Evolutionary conservation across 1,139 yeast species (phyloP).

Genomic region (Pichia norvegensis): DNA sequence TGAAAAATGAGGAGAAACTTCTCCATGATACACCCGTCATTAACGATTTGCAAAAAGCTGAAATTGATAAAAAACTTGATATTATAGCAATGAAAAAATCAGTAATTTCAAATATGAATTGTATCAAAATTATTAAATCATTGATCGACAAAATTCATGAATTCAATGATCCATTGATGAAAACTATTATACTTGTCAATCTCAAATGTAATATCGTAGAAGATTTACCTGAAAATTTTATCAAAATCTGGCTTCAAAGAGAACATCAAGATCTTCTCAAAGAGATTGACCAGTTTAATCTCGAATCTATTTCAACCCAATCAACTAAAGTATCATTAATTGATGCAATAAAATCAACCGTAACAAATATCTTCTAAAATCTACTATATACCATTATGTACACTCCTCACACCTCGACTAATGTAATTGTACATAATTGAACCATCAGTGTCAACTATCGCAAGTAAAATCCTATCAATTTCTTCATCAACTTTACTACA

Average conservation of each 20-base stretch:
- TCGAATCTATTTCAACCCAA: not conserved
- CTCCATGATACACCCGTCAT: conserved; percentile 36
- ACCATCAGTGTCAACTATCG: conserved; percentile 54
- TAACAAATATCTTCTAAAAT: not conserved
- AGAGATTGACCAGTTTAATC: not conserved
- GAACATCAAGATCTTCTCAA: conserved; percentile 25
- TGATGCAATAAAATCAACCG: not conserved
- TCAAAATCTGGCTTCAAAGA: conserved; percentile 32
- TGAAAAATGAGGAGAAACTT: conserved; percentile 26
- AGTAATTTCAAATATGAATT: conserved; percentile 44
- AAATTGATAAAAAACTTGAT: conserved; percentile 38
- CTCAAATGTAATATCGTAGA: conserved; percentile 29
- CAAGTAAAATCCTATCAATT: conserved; percentile 43
- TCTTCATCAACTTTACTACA: conserved; percentile 5
- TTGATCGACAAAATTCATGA: conserved; percentile 11
- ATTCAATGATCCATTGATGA: conserved; percentile 26
- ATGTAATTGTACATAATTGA: conserved; percentile 61
- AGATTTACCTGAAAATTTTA: conserved; percentile 36
- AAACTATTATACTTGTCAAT: conserved; percentile 36
- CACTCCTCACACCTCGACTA: conserved; percentile 49
- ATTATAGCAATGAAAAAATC: conserved; percentile 37
- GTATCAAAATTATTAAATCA: conserved; percentile 33
- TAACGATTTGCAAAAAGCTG: conserved; percentile 44
- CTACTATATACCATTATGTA: conserved; percentile 1
- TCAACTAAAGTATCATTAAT: not conserved